These are phyloP conservation scores for Candida multigemmis DNA, from an alignment of 805 yeast species.

Conservation along the genomic window DNA sequence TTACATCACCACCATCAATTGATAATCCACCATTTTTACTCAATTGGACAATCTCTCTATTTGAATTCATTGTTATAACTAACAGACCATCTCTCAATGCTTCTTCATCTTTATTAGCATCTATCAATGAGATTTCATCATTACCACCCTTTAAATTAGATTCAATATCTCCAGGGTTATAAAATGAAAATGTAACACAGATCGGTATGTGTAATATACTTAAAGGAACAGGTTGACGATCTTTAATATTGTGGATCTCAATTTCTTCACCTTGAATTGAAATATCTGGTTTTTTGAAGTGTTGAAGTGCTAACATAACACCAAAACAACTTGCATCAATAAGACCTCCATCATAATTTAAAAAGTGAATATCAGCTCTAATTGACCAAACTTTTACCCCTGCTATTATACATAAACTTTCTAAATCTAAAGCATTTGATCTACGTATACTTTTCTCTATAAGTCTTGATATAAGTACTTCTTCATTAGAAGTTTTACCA, in stretches of 20 bases:
- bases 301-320: conserved; percentile 77
- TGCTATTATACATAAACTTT: conserved; percentile 81
- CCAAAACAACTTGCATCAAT: conserved; percentile 88
- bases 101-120: conserved; percentile 75
- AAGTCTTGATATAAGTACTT: conserved; percentile 68
- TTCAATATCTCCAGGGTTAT: conserved; percentile 55
- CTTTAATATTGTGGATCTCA: conserved; percentile 60
- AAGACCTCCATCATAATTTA: conserved; percentile 88
- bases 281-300: conserved; percentile 78
- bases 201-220: conserved; percentile 85
- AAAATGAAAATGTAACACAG: conserved; percentile 83
- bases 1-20: conserved; percentile 58
- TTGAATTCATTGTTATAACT: conserved; percentile 81
- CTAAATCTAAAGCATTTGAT: conserved; percentile 86
- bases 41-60: conserved; percentile 84
- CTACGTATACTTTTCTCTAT: conserved; percentile 89
- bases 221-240: conserved; percentile 80
- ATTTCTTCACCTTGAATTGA: conserved; percentile 44
- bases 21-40: conserved; percentile 86
- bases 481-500: conserved; percentile 67
- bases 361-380: conserved; percentile 81
- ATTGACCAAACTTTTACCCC: conserved; percentile 89
- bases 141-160: conserved; percentile 61
- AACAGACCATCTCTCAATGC: conserved; percentile 65
- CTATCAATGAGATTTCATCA: conserved; percentile 57